These are phyloP conservation scores for Pythium brachiatum DNA, from an alignment of 352 stramenopile genomes.

Conservation along the genomic window DNA sequence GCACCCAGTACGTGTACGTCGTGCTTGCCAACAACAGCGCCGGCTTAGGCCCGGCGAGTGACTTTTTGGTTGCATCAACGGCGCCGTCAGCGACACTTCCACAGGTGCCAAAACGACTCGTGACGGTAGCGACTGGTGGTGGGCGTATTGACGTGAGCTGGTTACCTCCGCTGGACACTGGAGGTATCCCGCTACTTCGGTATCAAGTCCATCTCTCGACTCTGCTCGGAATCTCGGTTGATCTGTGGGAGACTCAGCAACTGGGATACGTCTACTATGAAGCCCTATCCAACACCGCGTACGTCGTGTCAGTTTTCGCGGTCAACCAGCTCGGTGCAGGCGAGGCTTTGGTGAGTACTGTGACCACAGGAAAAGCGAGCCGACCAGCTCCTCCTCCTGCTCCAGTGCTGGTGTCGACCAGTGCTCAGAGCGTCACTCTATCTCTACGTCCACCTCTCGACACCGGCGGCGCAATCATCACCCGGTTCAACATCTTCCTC, in stretches of 20 bases:
- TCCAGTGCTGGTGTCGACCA: conserved; percentile 25
- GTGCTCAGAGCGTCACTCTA: conserved; percentile 34
- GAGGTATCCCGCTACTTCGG: conserved; percentile 32
- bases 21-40: conserved; percentile 41
- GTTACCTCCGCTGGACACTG: conserved; percentile 32
- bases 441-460: conserved; percentile 38
- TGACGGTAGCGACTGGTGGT: conserved; percentile 23
- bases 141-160: conserved; percentile 35
- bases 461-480: conserved; percentile 35
- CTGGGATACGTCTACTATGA: conserved; percentile 21
- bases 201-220: conserved; percentile 24
- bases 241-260: not conserved
- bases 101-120: not conserved
- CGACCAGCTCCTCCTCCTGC: conserved; percentile 24
- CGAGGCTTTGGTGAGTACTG: not conserved
- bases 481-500: conserved; percentile 38
- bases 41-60: conserved; percentile 30
- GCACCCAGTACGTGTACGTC: conserved; percentile 39
- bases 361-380: conserved; percentile 32
- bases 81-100: conserved; percentile 28
- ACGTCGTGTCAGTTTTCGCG: conserved; percentile 28
- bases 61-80: conserved; percentile 29
- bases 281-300: conserved; percentile 26
- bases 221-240: not conserved
- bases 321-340: conserved; percentile 32